Evolutionary conservation across 345 rosid genomes (phyloP).

Genomic region (Salix viminalis): DNA sequence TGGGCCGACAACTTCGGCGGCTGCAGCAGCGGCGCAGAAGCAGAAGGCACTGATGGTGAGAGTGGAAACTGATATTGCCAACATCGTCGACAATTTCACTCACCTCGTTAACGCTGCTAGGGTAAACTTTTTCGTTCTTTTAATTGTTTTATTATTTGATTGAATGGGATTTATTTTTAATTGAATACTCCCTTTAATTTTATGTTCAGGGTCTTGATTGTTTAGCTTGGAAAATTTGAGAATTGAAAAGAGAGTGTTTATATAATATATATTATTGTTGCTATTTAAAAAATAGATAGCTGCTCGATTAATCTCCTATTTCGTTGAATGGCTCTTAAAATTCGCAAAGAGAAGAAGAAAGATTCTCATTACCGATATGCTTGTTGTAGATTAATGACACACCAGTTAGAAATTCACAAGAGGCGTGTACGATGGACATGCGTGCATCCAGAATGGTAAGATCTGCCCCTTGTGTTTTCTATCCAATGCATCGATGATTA

Average conservation of each 20-base stretch:
- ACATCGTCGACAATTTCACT: conserved; percentile 74
- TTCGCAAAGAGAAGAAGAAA: no score
- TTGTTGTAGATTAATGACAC: conserved; percentile 61
- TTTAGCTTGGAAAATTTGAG: no score
- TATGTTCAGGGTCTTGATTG: no score
- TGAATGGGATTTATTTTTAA: not conserved
- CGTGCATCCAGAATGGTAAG: conserved; percentile 89
- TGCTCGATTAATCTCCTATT: no score
- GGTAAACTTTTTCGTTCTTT: conserved; percentile 29
- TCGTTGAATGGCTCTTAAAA: no score
- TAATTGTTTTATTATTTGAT: no score
- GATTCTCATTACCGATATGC: not conserved
- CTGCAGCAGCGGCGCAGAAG: conserved; percentile 75
- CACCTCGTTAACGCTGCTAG: conserved; percentile 76
- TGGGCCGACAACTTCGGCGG: conserved; percentile 80
- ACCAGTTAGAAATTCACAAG: conserved; percentile 77
- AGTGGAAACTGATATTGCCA: conserved; percentile 74
- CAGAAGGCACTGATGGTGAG: conserved; percentile 83
- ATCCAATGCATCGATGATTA: not conserved
- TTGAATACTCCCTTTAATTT: not conserved
- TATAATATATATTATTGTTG: no score
- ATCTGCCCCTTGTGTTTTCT: not conserved
- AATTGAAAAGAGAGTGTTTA: no score
- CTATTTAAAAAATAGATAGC: no score
- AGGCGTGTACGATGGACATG: conserved; percentile 93